Percentiles rank a stretch among this genome's conserved stretches.
Evolutionary conservation across 306 rosid species (phyloP).

Genomic region (Luffa acutangula): DNA sequence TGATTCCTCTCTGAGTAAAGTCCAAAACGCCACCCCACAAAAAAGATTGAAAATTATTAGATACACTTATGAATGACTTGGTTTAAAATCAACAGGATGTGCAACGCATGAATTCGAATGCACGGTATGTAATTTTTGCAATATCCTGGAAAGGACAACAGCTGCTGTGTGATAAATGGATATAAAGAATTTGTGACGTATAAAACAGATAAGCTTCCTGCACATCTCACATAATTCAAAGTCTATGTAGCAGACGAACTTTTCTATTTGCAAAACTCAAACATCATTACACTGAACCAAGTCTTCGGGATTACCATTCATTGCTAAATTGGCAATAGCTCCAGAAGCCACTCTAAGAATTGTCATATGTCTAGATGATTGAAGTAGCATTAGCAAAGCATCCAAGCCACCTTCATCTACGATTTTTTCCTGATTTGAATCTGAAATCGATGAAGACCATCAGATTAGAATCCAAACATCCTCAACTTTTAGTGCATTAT

Average conservation of each 20-base stretch:
- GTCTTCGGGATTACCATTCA: conserved; percentile 42
- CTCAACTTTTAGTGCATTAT: neutral
- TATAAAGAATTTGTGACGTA: neutral
- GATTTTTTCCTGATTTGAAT: conserved; percentile 50
- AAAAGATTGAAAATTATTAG: conserved; percentile 3
- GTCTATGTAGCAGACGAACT: neutral
- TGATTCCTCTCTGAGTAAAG: conserved; percentile 41
- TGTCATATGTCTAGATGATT: conserved; percentile 43
- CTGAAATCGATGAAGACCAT: conserved; percentile 22
- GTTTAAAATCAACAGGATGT: neutral
- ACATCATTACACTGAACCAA: neutral
- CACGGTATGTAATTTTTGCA: neutral
- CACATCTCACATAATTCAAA: neutral
- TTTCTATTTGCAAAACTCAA: neutral
- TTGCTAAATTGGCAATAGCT: conserved; percentile 66
- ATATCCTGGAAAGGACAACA: neutral
- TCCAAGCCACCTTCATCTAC: conserved; percentile 67
- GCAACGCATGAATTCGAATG: neutral
- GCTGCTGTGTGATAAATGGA: neutral
- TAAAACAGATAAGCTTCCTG: neutral
- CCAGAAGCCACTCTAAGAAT: conserved; percentile 68
- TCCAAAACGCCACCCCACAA: neutral
- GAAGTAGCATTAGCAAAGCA: conserved; percentile 45
- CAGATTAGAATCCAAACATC: neutral
- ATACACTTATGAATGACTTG: neutral